Evolutionary conservation across 345 rosid genomes (phyloP).

Genomic region (Lumnitzera racemosa): DNA sequence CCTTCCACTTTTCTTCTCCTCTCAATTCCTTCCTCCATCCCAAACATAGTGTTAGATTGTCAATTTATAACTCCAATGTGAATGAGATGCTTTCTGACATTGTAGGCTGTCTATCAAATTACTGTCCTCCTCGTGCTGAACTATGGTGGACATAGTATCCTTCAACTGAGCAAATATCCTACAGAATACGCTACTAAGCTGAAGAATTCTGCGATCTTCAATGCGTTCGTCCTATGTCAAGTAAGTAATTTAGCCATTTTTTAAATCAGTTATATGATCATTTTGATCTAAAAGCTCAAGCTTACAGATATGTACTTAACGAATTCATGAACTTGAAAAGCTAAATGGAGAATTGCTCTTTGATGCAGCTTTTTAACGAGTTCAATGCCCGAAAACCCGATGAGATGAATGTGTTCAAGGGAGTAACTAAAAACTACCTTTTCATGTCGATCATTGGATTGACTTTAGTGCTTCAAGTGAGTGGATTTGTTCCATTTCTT

Average conservation of each 20-base stretch:
- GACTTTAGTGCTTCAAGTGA: slow-evolving; percentile 75
- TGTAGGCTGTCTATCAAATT: slow-evolving; percentile 85
- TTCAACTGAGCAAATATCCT: slow-evolving; percentile 36
- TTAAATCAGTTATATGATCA: too few relatives aligned
- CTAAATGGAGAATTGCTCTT: slow-evolving; percentile 1
- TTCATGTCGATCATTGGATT: slow-evolving; percentile 69
- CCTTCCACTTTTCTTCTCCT: too few relatives aligned
- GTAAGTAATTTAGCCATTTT: slow-evolving; percentile 29
- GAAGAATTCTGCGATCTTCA: slow-evolving; percentile 89
- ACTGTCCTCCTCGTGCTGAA: slow-evolving; percentile 77
- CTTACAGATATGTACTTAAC: too few relatives aligned
- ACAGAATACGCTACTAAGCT: slow-evolving; percentile 48
- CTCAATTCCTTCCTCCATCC: too few relatives aligned
- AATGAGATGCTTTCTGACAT: neutral
- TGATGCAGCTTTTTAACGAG: slow-evolving; percentile 79
- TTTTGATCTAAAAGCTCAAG: too few relatives aligned
- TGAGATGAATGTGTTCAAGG: slow-evolving; percentile 76
- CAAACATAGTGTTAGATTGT: neutral
- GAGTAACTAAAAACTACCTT: slow-evolving; percentile 74
- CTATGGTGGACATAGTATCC: slow-evolving; percentile 56
- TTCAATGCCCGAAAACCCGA: slow-evolving; percentile 97
- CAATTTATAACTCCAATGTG: neutral
- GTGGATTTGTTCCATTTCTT: slow-evolving; percentile 8
- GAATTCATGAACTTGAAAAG: too few relatives aligned
- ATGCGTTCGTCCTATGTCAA: slow-evolving; percentile 87